phyloP scores from a whole-genome alignment of 345 rosid genomes.

The Trapa bicornis region DNA sequence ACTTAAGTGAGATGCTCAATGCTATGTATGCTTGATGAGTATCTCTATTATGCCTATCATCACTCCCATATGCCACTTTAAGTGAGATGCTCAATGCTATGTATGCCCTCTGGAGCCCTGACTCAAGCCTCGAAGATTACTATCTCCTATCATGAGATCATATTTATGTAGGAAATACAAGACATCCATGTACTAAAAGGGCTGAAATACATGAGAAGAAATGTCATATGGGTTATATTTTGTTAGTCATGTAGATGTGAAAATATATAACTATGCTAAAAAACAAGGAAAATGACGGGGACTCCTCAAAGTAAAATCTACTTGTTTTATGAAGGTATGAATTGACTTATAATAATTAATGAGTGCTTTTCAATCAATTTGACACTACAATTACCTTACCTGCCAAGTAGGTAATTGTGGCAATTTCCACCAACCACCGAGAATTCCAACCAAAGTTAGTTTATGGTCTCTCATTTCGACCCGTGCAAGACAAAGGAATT shows the following conservation, averaged over 20 bases:
- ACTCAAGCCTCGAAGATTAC: constrained; percentile 16
- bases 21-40: constrained; percentile 14
- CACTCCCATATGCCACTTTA: constrained; percentile 33
- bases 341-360: neutral
- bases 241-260: neutral
- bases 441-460: constrained; percentile 31
- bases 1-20: constrained; percentile 38
- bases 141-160: constrained; percentile 18
- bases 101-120: constrained; percentile 21
- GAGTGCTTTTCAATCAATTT: neutral
- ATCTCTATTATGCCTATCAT: constrained; percentile 12
- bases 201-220: neutral
- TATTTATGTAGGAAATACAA: neutral
- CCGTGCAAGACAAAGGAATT: constrained; percentile 39
- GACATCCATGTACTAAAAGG: neutral
- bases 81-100: constrained; percentile 42
- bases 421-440: constrained; percentile 52
- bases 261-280: neutral
- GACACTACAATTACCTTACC: neutral
- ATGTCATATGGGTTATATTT: neutral
- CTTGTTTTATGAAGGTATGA: neutral
- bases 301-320: neutral
- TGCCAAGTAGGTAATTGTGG: constrained; percentile 2
- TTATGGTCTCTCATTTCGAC: constrained; percentile 30
- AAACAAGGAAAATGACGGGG: neutral